Conservation (phyloP, 1,284 basidiomycete genomes). For the Apiotrichum gracile region DNA sequence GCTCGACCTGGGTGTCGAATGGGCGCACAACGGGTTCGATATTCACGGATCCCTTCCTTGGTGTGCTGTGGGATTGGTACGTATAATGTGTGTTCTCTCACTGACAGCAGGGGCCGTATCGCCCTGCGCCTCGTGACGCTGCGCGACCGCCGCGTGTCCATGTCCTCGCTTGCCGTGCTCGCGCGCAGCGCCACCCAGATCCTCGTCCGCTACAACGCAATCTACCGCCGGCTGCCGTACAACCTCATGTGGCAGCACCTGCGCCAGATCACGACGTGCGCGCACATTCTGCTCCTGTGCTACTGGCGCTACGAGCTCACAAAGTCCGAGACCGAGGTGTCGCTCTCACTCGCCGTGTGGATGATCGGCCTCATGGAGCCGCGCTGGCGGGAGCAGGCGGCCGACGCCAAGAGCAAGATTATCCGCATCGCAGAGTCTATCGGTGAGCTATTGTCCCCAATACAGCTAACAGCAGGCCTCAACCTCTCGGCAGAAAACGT, state of each 20-base stretch:
- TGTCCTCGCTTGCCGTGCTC: slow-evolving; percentile 16
- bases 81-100: not conserved
- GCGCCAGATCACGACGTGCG: slow-evolving; percentile 15
- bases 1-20: slow-evolving; percentile 6
- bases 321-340: slow-evolving; percentile 15
- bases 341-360: slow-evolving; percentile 12
- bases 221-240: slow-evolving; percentile 11
- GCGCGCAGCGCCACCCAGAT: slow-evolving; percentile 16
- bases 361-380: slow-evolving; percentile 14
- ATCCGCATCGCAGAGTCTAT: slow-evolving; percentile 3
- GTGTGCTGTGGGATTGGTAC: slow-evolving; percentile 17
- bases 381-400: slow-evolving; percentile 10
- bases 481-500: too few species aligned
- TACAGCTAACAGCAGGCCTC: too few species aligned
- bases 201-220: slow-evolving; percentile 10
- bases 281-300: slow-evolving; percentile 19
- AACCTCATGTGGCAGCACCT: slow-evolving; percentile 18
- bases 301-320: slow-evolving; percentile 18
- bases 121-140: slow-evolving; percentile 8
- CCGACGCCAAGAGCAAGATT: slow-evolving; percentile 10
- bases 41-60: slow-evolving; percentile 10
- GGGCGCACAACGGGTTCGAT: slow-evolving; percentile 11
- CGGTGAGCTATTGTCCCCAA: not conserved
- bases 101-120: slow-evolving; percentile 14
- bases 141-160: slow-evolving; percentile 11